These are phyloP conservation scores for Claviceps sp. DNA, from an alignment of 2,329 filamentous ascomycete genomes.

Conservation along the genomic window DNA sequence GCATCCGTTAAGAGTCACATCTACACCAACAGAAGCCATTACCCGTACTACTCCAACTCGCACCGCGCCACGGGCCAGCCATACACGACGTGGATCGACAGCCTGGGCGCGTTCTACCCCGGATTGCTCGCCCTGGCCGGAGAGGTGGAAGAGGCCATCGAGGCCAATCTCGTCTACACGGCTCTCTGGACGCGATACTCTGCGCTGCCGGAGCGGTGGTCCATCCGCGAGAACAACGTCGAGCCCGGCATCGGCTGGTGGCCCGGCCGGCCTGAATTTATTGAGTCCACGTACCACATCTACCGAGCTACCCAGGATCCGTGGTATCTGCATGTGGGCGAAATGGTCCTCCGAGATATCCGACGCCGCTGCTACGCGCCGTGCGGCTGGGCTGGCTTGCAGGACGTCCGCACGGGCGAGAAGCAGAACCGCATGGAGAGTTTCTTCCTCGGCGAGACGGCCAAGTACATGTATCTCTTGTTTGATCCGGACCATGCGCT, in stretches of 20 bases:
- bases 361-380: conserved; percentile 75
- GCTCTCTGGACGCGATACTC: conserved; percentile 91
- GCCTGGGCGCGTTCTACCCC: conserved; percentile 87
- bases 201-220: conserved; percentile 92
- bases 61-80: conserved; percentile 80
- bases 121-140: conserved; percentile 77
- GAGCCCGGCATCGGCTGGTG: conserved; percentile 88
- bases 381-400: conserved; percentile 87
- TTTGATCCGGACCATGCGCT: conserved; percentile 79
- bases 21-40: conserved; percentile 63
- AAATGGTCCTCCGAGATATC: conserved; percentile 88
- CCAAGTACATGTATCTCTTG: conserved; percentile 87
- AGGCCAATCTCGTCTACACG: conserved; percentile 80
- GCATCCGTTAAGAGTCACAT: conserved; percentile 79
- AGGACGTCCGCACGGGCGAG: conserved; percentile 71
- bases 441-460: conserved; percentile 93
- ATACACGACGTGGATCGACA: conserved; percentile 90
- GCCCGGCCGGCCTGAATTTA: conserved; percentile 89
- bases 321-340: conserved; percentile 90
- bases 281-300: conserved; percentile 93
- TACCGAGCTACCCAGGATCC: conserved; percentile 87
- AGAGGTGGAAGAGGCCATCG: conserved; percentile 79
- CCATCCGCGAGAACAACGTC: conserved; percentile 66
- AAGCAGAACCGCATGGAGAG: conserved; percentile 95
- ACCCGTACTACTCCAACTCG: conserved; percentile 86